Evolutionary conservation across 202 grass and related monocot species (phyloP).

Genomic region (Bolboschoenoplectus hybrid): DNA sequence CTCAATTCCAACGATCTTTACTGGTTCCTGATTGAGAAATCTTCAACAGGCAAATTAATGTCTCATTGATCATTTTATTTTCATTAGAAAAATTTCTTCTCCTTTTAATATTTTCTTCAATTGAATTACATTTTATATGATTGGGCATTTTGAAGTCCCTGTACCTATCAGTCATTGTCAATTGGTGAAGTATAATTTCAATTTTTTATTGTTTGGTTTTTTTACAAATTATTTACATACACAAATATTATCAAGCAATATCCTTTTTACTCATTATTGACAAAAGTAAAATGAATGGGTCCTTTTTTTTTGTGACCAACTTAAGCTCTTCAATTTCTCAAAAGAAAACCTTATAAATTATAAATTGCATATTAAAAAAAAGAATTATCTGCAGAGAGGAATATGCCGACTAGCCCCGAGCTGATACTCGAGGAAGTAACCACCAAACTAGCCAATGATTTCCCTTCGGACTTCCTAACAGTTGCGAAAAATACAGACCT

Average conservation of each 20-base stretch:
- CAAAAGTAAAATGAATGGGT: not conserved
- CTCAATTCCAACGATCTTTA: conserved; percentile 60
- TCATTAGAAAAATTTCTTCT: not conserved
- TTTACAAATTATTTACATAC: not conserved
- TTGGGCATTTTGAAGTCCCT: not conserved
- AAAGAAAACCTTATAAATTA: not conserved
- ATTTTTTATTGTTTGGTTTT: not conserved
- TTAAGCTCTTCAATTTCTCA: not conserved
- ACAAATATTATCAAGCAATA: not conserved
- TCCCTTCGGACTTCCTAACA: conserved; percentile 53
- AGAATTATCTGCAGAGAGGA: not conserved
- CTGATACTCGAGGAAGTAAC: conserved; percentile 51
- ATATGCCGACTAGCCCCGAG: conserved; percentile 33
- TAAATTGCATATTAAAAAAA: not conserved
- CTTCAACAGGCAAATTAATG: conserved; percentile 40
- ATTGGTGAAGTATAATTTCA: not conserved
- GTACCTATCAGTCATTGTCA: not conserved
- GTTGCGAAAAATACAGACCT: conserved; percentile 48
- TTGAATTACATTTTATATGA: not conserved
- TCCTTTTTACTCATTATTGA: not conserved
- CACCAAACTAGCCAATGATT: conserved; percentile 39
- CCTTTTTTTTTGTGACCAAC: not conserved
- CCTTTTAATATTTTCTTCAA: not conserved
- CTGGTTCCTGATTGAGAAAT: conserved; percentile 64
- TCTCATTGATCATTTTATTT: not conserved